These are phyloP conservation scores for Coniochaeta sp. DNA, from an alignment of 2,329 filamentous ascomycete species.

Conservation along the genomic window DNA sequence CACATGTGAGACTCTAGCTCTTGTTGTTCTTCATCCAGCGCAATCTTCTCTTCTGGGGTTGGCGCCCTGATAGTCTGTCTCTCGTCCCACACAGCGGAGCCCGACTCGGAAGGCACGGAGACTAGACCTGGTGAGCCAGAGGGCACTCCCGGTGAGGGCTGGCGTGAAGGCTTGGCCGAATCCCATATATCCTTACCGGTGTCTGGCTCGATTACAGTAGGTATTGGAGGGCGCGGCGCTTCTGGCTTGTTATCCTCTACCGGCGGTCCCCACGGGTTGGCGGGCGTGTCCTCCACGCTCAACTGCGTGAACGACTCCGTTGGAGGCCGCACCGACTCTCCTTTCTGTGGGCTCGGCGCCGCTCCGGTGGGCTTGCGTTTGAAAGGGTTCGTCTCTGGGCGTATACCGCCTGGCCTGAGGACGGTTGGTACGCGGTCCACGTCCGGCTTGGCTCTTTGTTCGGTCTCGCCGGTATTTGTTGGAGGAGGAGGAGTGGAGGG, in stretches of 20 bases:
- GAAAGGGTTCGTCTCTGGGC: constrained; percentile 45
- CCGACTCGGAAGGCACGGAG: constrained; percentile 29
- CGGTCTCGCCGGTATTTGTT: constrained; percentile 3
- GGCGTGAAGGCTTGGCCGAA: constrained; percentile 20
- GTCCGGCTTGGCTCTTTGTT: constrained; percentile 2
- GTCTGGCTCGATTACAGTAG: constrained; percentile 21
- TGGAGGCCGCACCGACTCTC: constrained; percentile 11
- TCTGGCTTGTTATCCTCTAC: constrained; percentile 21
- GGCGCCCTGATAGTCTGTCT: constrained; percentile 19
- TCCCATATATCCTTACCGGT: constrained; percentile 28
- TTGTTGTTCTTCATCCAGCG: constrained; percentile 23
- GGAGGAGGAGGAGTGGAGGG: neutral
- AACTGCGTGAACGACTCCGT: constrained; percentile 34
- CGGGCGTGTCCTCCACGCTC: constrained; percentile 31
- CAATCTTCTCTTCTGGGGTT: constrained; percentile 12
- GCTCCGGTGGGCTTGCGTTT: constrained; percentile 33
- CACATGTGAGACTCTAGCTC: constrained; percentile 37
- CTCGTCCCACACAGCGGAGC: constrained; percentile 34
- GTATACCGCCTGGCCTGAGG: constrained; percentile 16
- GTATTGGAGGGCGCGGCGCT: constrained; percentile 10
- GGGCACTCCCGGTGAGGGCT: constrained; percentile 20
- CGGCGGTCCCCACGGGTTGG: constrained; percentile 38
- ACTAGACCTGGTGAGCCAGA: constrained; percentile 25
- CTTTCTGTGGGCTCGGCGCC: neutral
- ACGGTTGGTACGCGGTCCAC: constrained; percentile 11